Base-by-base conservation (phyloP, 2,329 filamentous ascomycete species). In the Calonectria henricotiae region DNA sequence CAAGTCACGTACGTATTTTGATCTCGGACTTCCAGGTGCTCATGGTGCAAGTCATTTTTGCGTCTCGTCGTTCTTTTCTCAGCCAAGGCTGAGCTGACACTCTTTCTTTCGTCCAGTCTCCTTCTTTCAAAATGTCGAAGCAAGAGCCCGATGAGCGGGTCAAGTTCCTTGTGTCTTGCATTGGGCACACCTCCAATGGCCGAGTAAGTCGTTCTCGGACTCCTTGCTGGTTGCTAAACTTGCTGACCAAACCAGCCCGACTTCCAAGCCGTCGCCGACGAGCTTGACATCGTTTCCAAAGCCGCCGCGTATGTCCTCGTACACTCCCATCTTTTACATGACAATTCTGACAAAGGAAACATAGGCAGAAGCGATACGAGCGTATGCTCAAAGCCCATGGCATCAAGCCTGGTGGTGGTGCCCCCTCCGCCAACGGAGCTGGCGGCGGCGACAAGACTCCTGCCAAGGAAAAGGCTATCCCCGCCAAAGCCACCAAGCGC, bases 351-450 rank as follows among this genome's bases (percentile, higher is more conserved):
- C 60, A 27, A 43, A 17, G 37, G 37, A 7, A 20, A 60, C 67
- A 70, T 76, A 93, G 91, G 1, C 88, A 90, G 72, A 93, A 93
- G 81, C 85, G 91, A 74, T 93, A 91, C 76, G 89, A 92, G 80
- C 88, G 91, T 37, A 86, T 93, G 78, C 84, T 92, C 82, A 91
- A 91, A 78, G 82, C 86, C 9, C 84, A 91, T 73, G 86, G 85
- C 30, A 87, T 91, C 60, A 75, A 75, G 46, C 73, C 73, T n/a
- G 68, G 70, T 1, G 62, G 70, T 1, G 60, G 65, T 12, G 55
- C 46, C 25, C 25, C 37, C 25, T 62, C 41, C 46, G 41, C 58
- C 69, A 75, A 69, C 35, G 41, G 43, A 30, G 9, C 80, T 46
- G 39, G 60, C 41, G 5, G 47, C 23, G n/a, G 30, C 30, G 55